Base-by-base conservation (phyloP, 768 basidiomycete genomes). In the Sporobolomyces phaffii region DNA sequence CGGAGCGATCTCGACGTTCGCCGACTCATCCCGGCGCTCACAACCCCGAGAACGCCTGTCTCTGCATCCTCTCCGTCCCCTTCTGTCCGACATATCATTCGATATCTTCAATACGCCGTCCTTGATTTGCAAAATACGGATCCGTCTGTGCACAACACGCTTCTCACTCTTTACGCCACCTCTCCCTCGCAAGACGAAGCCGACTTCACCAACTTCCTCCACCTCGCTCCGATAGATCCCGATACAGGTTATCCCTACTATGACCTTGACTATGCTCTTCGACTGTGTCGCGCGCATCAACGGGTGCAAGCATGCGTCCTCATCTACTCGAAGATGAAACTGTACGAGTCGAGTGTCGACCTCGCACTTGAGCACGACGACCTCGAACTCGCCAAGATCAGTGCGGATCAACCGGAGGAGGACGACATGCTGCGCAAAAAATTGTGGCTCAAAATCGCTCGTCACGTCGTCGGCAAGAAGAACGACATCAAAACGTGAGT, bases 371-470 rank as follows among this genome's bases (percentile, higher is more conserved):
- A 90, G 77, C 91, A 91, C 76, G 94, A 92, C 9, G 96, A 99
- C 75, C 77, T 99, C 62, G 96, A 98, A 69, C 80, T 98, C 29
- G 96, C 96, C 11, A 96, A 90, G 79, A 84, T 87, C 71, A 93
- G 96, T 73, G 96, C 96, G 5, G 91, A 99, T 76, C 87, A 87
- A 83, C 91, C 91, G 11, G 90, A 90, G 72, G 76, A 74, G 13
- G 93, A 98, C 74, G 85, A 84, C 58, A 83, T 84, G 38, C 75
- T 97, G 69, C 80, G 90, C 67, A 98, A 94, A 81, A 92, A 91
- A 77, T 80, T 99, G 58, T 99, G 96, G 96, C 80, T 99, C 59
- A 98, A 97, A 81, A 91, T 98, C 72, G 96, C 96, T n/a, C 88
- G 88, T 69, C 93, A 93, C 78, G 93, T 98, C 47, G 93, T 99